A percentile compares a stretch with the other conserved stretches of the same genome.
phyloP scores from a whole-genome alignment of 176 grass and related monocot species.

The Paspalum vaginatum region DNA sequence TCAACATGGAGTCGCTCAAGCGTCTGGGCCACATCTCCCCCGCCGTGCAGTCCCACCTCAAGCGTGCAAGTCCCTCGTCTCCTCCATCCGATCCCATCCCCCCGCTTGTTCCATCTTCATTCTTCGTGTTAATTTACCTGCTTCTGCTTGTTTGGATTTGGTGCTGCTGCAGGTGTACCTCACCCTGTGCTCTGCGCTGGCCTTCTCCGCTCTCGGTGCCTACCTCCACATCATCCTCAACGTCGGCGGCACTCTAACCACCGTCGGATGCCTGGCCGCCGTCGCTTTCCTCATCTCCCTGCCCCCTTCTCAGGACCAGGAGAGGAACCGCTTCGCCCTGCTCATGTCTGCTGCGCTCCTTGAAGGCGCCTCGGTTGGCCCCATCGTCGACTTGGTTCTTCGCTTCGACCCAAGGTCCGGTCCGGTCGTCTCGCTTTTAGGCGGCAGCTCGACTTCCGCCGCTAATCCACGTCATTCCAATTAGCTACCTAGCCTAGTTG shows the following conservation, averaged over 20 bases:
- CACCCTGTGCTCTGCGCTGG: constrained; percentile 66
- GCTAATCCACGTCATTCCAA: no score
- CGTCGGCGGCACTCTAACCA: constrained; percentile 64
- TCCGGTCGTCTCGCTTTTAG: no score
- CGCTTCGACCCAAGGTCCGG: constrained; percentile 63
- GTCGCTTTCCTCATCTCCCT: constrained; percentile 54
- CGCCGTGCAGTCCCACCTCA: constrained; percentile 39
- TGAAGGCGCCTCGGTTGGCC: constrained; percentile 64
- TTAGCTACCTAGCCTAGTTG: no score
- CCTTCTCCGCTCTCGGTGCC: constrained; percentile 60
- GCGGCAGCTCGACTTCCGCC: no score
- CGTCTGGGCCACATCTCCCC: constrained; percentile 30
- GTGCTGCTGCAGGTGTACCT: constrained; percentile 60
- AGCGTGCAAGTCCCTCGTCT: constrained; percentile 3
- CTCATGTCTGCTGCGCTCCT: constrained; percentile 59
- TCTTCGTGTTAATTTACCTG: no score
- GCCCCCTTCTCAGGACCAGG: constrained; percentile 36
- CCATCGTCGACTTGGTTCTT: constrained; percentile 48
- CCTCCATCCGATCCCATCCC: background rate
- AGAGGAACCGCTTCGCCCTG: constrained; percentile 48
- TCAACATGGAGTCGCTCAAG: constrained; percentile 20
- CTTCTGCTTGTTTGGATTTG: no score
- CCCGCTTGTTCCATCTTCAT: no score
- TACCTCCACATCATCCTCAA: constrained; percentile 64
- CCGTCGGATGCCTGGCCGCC: constrained; percentile 49